Evolutionary conservation across 805 yeast genomes (phyloP).

Genomic region (Starmera amethionina): DNA sequence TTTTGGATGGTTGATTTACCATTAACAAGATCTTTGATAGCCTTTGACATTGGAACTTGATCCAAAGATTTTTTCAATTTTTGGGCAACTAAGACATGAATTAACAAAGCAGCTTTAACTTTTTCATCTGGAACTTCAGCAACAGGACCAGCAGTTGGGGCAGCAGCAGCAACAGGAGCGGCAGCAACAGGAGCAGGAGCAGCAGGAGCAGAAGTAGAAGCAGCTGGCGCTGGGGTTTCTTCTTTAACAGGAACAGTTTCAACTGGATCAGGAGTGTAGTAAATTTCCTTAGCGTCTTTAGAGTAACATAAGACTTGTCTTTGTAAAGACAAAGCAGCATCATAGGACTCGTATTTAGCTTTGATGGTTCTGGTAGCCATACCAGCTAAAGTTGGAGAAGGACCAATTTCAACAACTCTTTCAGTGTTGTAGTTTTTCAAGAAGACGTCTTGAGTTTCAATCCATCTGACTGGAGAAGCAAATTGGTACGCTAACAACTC

Average conservation of each 20-base stretch:
- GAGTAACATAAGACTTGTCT: constrained; percentile 94
- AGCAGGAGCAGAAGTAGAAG: constrained; percentile 30
- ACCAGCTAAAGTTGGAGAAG: constrained; percentile 97
- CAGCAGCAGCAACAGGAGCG: constrained; percentile 48
- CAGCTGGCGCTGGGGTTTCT: constrained; percentile 17
- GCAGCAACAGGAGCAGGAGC: constrained; percentile 50
- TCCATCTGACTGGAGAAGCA: constrained; percentile 99
- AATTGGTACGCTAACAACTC: constrained; percentile 97
- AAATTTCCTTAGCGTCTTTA: constrained; percentile 92
- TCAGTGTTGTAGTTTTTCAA: constrained; percentile 91
- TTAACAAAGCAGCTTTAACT: constrained; percentile 68
- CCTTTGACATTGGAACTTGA: constrained; percentile 78
- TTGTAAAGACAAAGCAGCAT: constrained; percentile 80
- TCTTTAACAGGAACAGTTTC: constrained; percentile 25
- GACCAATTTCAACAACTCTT: constrained; percentile 97
- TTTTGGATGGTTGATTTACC: constrained; percentile 99
- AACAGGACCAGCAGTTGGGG: constrained; percentile 65
- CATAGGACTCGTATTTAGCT: constrained; percentile 89
- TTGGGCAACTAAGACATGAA: constrained; percentile 90
- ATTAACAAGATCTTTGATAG: constrained; percentile 94
- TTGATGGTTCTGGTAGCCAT: constrained; percentile 98
- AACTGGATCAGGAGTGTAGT: constrained; percentile 79
- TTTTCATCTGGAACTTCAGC: constrained; percentile 85
- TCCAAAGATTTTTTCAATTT: constrained; percentile 88
- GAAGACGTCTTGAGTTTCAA: constrained; percentile 97